Base-by-base conservation (phyloP, 805 yeast genomes). In the Kodamaea leandrae region DNA sequence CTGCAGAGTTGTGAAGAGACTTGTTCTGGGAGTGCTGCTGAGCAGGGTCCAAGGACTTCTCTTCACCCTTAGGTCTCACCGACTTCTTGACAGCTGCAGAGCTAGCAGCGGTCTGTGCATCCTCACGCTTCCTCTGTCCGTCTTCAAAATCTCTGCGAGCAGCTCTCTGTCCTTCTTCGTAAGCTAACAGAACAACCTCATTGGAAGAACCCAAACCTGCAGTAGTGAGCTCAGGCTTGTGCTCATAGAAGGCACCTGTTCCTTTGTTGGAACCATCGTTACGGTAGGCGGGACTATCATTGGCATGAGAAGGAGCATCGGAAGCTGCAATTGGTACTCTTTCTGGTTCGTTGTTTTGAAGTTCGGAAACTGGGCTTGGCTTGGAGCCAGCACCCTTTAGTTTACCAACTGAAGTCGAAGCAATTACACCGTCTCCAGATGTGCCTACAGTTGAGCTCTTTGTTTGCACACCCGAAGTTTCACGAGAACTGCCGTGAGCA, bases 1-100 rank as follows among this genome's bases (percentile, higher is more conserved):
- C 70, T 3, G 41, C 52, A 7, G 46, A 21, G 40, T 64, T 65
- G 51, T 37, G 61, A 7, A 24, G 16, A 3, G 68, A 63, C 51
- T 58, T 64, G 52, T 65, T 64, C 42, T 53, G 41, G 19, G 39
- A 24, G 46, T 62, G 66, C 36, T 53, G 58, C 20, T 52, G 46
- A 7, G 41, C 35, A 4, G 62, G 61, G 43, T 63, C 58, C 27
- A 46, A 20, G 5, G 52, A 32, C 6, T 34, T 20, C 29, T 32
- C 26, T 21, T 39, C 33, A 43, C 37, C 36, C 2, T 21, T 16
- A 8, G 21, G 27, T 15, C 6, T 20, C 14, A 29, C 32, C 4
- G 29, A 10, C n/a, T 24, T 17, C 12, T 19, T 14, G 3, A 17
- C 28, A n/a, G 18, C 33, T 5, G 30, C 36, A 9, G 32, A 29